These are phyloP conservation scores for Ophiostoma ulmi DNA, from an alignment of 2,329 filamentous ascomycete genomes.

Conservation along the genomic window DNA sequence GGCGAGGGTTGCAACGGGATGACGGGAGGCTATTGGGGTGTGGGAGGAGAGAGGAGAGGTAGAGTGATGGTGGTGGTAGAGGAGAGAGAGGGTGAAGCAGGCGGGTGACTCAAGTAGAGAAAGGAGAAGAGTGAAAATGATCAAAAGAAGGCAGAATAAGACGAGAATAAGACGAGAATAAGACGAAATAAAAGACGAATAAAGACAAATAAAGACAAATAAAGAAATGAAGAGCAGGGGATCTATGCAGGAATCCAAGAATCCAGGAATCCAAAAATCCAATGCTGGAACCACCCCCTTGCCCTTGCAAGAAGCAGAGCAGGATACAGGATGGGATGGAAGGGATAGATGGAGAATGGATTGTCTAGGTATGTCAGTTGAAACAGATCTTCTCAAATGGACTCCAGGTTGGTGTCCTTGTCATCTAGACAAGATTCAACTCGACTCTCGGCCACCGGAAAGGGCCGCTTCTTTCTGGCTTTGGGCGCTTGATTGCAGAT, in stretches of 20 bases:
- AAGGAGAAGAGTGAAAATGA: not conserved
- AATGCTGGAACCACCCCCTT: constrained; percentile 6
- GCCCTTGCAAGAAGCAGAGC: not conserved
- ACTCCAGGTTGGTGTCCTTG: not conserved
- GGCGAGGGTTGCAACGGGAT: constrained; percentile 22
- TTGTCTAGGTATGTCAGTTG: not conserved
- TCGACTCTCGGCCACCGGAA: constrained; percentile 5
- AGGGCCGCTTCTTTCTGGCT: constrained; percentile 4
- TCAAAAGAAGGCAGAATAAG: not conserved
- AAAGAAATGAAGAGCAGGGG: not conserved
- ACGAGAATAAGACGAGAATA: not conserved
- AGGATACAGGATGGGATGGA: constrained; percentile 12
- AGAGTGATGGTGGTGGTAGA: not conserved
- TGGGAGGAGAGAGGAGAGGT: not conserved
- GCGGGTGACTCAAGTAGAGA: not conserved
- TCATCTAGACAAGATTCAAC: not conserved
- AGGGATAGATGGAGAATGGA: not conserved
- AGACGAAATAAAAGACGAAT: not conserved
- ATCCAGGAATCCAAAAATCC: not conserved
- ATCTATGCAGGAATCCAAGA: not conserved
- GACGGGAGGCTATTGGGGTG: constrained; percentile 19
- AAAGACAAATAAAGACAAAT: not conserved
- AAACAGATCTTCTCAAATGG: not conserved
- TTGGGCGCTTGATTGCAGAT: not conserved
- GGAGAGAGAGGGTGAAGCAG: not conserved